These are phyloP conservation scores for Papiliotrema fonsecae DNA, from an alignment of 1,284 basidiomycete species.

Conservation along the genomic window DNA sequence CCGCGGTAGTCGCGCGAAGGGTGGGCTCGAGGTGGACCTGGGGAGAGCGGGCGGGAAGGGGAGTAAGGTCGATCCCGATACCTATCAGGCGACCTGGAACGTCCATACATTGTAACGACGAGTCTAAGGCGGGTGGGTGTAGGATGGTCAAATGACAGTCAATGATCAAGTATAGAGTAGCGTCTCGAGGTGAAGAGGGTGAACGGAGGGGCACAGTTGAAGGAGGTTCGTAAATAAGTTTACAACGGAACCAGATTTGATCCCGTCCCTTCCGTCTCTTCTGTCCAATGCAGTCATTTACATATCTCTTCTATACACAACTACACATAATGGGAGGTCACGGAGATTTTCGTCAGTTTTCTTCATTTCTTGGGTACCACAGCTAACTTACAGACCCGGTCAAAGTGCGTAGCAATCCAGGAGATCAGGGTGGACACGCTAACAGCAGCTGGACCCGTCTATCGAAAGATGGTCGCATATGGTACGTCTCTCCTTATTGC, in stretches of 20 bases:
- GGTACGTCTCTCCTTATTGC: constrained; percentile 48
- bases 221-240: background rate
- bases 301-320: background rate
- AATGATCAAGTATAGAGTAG: background rate
- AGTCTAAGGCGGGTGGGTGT: background rate
- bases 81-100: constrained; percentile 9
- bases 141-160: background rate
- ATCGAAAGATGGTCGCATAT: constrained; percentile 73
- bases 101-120: constrained; percentile 9
- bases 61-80: constrained; percentile 22
- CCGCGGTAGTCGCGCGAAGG: background rate
- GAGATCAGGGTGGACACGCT: too few species aligned
- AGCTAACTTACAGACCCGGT: constrained; percentile 28
- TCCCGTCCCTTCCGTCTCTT: background rate
- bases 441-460: constrained; percentile 72
- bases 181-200: background rate
- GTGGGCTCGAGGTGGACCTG: constrained; percentile 4
- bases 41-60: constrained; percentile 26
- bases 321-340: constrained; percentile 45
- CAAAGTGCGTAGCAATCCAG: constrained; percentile 19
- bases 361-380: background rate
- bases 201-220: background rate
- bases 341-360: constrained; percentile 29
- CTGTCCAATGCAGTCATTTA: background rate
- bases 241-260: too few species aligned